phyloP scores from a whole-genome alignment of 805 yeast species.

The Myxozyma sirexii region DNA sequence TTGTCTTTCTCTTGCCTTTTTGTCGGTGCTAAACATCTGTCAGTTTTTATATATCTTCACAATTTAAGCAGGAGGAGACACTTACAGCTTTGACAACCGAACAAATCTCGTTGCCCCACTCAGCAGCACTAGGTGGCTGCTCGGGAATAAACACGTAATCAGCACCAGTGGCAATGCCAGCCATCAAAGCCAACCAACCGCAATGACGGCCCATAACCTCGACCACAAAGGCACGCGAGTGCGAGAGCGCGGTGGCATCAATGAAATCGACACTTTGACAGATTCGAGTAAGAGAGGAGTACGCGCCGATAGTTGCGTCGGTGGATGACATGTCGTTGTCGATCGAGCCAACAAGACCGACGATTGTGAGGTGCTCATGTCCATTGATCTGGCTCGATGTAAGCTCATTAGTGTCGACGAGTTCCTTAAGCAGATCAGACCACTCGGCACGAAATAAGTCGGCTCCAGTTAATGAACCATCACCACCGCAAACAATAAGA shows the following conservation, averaged over 20 bases:
- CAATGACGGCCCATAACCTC: conserved; percentile 99
- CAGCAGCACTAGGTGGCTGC: conserved; percentile 72
- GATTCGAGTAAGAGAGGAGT: conserved; percentile 88
- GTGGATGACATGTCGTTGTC: conserved; percentile 98
- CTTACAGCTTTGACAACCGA: conserved; percentile 54
- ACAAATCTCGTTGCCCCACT: conserved; percentile 82
- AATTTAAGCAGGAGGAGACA: neutral
- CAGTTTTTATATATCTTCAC: neutral
- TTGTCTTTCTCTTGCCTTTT: conserved; percentile 90
- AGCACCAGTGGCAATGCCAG: conserved; percentile 95
- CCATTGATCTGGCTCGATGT: conserved; percentile 61
- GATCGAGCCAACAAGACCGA: conserved; percentile 94
- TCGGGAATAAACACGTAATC: conserved; percentile 95
- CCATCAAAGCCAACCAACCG: conserved; percentile 98
- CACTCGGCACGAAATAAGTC: conserved; percentile 92
- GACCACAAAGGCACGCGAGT: conserved; percentile 94
- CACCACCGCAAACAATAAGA: conserved; percentile 96
- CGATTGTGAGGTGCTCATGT: conserved; percentile 75
- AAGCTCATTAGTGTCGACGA: conserved; percentile 58
- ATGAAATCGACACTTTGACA: conserved; percentile 94
- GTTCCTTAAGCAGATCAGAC: conserved; percentile 83
- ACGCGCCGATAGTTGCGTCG: conserved; percentile 96
- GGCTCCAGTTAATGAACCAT: conserved; percentile 97
- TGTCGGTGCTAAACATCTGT: conserved; percentile 63
- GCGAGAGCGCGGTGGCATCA: conserved; percentile 96